Base-by-base conservation (phyloP, 805 yeast genomes). In the Torulaspora maleeae region DNA sequence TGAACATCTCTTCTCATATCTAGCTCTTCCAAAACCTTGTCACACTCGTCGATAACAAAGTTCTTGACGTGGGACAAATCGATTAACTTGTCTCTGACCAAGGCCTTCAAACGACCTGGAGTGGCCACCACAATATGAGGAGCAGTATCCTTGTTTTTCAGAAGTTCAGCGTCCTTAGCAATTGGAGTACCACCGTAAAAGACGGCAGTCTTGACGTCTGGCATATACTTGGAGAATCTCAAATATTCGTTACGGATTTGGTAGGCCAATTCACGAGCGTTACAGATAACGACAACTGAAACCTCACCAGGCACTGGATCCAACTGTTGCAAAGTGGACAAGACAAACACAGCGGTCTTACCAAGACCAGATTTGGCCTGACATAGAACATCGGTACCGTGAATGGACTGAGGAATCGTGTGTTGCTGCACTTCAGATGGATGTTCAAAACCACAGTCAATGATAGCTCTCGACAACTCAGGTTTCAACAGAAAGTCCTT, bases 351-450 rank as follows among this genome's bases (percentile, higher is more conserved):
- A 37, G 99, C 99, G 49, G 99, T 91, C 71, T 91, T 91, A 82
- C 99, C 99, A 58, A 93, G 78, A 85, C 99, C 99, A 38, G 99
- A 93, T 76, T 93, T 91, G 70, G 99, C 99, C 77, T 91, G 99
- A 75, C 99, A 93, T 57, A 91, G 74, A 48, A 91, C 98, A 67
- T 91, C 99, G 51, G 96, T 91, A 65, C 98, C 99, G 59, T 91
- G 84, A 64, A 91, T 88, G 46, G 97, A 86, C 74, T 93, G 98
- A 44, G 99, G 99, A 63, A 91, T 93, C 72, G 96, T 87, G 58
- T 88, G 91, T 75, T 91, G 99, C 75, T 91, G 99, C 56, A 91
- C 99, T 83, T 91, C 99, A 55, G 96, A 88, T 55, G 99, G 99
- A 75, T 91, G 99, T 76, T 91, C 99, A 68, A 91, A 91, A 77